These are phyloP conservation scores for Metschnikowia anglica DNA, from an alignment of 805 yeast genomes.

Conservation along the genomic window DNA sequence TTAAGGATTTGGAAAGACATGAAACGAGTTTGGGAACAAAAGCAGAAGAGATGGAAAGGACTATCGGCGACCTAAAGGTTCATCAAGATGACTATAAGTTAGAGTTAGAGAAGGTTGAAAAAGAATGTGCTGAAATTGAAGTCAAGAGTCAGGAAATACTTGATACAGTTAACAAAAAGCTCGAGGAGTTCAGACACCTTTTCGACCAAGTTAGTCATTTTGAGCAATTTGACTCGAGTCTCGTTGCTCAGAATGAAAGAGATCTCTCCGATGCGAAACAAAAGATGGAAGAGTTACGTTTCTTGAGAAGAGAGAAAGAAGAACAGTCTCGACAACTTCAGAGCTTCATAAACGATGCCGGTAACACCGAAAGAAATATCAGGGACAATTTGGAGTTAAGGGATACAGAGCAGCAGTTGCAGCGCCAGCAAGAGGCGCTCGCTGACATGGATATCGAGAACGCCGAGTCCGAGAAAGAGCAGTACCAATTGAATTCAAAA, in stretches of 20 bases:
- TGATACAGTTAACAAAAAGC: background rate
- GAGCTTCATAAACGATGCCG: slow-evolving; percentile 52
- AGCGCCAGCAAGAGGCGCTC: slow-evolving; percentile 39
- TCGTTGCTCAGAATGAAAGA: slow-evolving; percentile 26
- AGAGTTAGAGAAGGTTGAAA: slow-evolving; percentile 9
- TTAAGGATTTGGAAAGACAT: slow-evolving; percentile 33
- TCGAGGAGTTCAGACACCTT: slow-evolving; percentile 8
- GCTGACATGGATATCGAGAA: slow-evolving; percentile 47
- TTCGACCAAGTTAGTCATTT: slow-evolving; percentile 19
- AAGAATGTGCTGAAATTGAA: slow-evolving; percentile 4
- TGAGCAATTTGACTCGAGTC: slow-evolving; percentile 21
- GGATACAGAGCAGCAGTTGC: slow-evolving; percentile 40
- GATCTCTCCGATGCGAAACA: slow-evolving; percentile 1
- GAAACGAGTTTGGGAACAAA: slow-evolving; percentile 20
- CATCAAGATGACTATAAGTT: slow-evolving; percentile 1
- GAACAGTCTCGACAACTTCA: slow-evolving; percentile 34
- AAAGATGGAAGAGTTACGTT: slow-evolving; percentile 12
- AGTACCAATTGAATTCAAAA: slow-evolving; percentile 58
- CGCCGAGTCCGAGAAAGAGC: slow-evolving; percentile 60
- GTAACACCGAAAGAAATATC: slow-evolving; percentile 60
- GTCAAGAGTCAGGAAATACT: background rate
- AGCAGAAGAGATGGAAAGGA: slow-evolving; percentile 5
- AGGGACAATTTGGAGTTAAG: slow-evolving; percentile 63
- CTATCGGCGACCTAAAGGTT: slow-evolving; percentile 8
- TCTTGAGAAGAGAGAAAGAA: slow-evolving; percentile 18